Base-by-base conservation (phyloP, 148 eudicot genomes). In the Salicornia ramosissima region DNA sequence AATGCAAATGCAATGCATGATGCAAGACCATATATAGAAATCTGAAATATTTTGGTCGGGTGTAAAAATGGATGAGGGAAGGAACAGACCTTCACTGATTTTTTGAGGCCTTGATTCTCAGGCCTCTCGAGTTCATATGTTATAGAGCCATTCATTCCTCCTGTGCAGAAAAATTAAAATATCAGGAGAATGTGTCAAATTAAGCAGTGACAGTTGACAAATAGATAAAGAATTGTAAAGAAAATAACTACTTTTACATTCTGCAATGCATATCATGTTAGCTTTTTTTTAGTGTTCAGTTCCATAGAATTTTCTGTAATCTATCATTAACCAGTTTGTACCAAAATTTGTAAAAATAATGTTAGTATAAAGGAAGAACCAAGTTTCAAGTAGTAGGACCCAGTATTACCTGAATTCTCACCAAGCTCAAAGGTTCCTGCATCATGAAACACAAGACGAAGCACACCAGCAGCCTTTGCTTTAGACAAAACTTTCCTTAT, bases 111-210 rank as follows among this genome's bases (percentile, higher is more conserved):
- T 56, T 55, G 76, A 77, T 94, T 94, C 83, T 94, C 96, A 47
- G 91, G 97, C 76, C 99, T 82, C 56, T 91, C 96, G 21, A 94
- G 91, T 83, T 91, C 99, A 77, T 80, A 83, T 52, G 84, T 71
- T 69, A 94, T 86, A 54, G 99, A 90, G 70, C 97, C 99, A 82
- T 90, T 94, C 93, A 94, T 90, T 68, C 99, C 99, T 74, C 98
- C 98, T 94, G 81, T 78, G 54, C 69, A 63, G n/a, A 47, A 64
- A 74, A 36, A 45, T n/a, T n/a, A n/a, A 66, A 56, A 16, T 47
- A 24, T 24, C 65, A 6, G 15, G 54, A 75, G 62, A 68, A 49
- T 28, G 33, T 39, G 14, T 31, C 24, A 5, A 30, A 22, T n/a
- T 24, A 53, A 64, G 25, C 52, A n/a, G 36, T 43, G 22, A 36